Percentiles rank a stretch among this genome's conserved stretches.
phyloP scores from a whole-genome alignment of 2,329 filamentous ascomycete genomes.

The Colletotrichum tofieldiae region DNA sequence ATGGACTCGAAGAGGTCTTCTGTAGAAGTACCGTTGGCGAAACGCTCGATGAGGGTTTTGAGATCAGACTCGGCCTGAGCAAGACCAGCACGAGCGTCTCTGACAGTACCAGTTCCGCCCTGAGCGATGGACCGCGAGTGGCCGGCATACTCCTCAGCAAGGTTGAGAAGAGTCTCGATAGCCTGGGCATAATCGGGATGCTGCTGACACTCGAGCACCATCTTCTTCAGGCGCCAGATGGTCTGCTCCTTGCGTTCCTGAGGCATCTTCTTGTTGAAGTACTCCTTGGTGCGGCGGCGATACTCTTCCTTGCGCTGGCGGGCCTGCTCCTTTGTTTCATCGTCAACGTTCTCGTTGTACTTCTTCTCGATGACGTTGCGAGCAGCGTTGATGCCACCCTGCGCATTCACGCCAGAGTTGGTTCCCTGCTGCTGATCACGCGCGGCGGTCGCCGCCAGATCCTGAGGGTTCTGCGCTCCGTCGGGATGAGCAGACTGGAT shows the following conservation, averaged over 20 bases:
- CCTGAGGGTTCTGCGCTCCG: conserved; percentile 67
- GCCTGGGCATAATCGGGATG: conserved; percentile 94
- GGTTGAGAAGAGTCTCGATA: conserved; percentile 86
- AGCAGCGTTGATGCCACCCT: conserved; percentile 62
- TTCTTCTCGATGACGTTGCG: conserved; percentile 66
- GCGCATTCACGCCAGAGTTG: conserved; percentile 66
- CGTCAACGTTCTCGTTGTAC: conserved; percentile 74
- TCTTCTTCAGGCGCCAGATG: conserved; percentile 95
- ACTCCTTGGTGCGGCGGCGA: conserved; percentile 73
- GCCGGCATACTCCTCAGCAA: conserved; percentile 88
- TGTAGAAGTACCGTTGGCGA: conserved; percentile 93
- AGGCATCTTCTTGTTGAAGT: conserved; percentile 89
- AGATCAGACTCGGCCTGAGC: conserved; percentile 83
- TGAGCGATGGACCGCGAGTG: conserved; percentile 78
- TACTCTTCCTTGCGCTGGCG: conserved; percentile 62
- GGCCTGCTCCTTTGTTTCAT: conserved; percentile 72
- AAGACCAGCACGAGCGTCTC: conserved; percentile 80
- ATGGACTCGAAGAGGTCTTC: conserved; percentile 90
- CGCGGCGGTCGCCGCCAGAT: conserved; percentile 63
- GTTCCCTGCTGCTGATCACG: conserved; percentile 62
- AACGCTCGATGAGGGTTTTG: conserved; percentile 92
- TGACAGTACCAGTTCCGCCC: conserved; percentile 77
- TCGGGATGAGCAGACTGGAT: conserved; percentile 69
- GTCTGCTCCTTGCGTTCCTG: conserved; percentile 93
- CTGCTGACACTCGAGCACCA: conserved; percentile 96